Conservation (phyloP, 1,284 basidiomycete genomes). For the Marasmius tenuissimus region DNA sequence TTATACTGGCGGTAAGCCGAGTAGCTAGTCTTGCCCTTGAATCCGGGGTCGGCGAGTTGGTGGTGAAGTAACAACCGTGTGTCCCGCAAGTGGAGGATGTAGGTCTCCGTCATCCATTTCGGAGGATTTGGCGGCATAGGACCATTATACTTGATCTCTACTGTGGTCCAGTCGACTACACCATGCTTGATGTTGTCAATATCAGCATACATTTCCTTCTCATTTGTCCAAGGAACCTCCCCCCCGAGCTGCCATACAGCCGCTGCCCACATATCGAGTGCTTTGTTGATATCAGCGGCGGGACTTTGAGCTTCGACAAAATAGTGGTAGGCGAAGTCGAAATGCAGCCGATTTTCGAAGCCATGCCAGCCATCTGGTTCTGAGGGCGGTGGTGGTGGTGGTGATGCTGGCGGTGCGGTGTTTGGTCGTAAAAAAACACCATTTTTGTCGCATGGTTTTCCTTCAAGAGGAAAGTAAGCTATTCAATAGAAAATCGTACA, state of each 20-base stretch:
- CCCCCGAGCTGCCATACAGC: constrained; percentile 5
- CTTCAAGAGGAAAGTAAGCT: constrained; percentile 17
- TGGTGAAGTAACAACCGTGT: constrained; percentile 13
- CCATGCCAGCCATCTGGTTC: constrained; percentile 9
- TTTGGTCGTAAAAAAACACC: constrained; percentile 3
- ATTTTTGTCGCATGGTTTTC: constrained; percentile 15
- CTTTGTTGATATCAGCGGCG: constrained; percentile 12
- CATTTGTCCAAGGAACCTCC: constrained; percentile 21
- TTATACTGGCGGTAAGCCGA: constrained; percentile 21
- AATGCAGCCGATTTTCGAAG: constrained; percentile 10
- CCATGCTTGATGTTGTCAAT: constrained; percentile 26
- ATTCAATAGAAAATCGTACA: constrained; percentile 6
- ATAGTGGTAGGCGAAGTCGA: constrained; percentile 19
- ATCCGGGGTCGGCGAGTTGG: constrained; percentile 19
- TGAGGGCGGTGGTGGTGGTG: constrained; percentile 6
- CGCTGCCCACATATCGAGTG: constrained; percentile 18
- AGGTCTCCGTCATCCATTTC: constrained; percentile 23
- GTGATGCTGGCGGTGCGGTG: not conserved
- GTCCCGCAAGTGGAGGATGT: constrained; percentile 20
- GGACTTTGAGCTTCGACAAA: constrained; percentile 16
- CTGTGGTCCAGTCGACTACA: constrained; percentile 20
- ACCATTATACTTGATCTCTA: constrained; percentile 20
- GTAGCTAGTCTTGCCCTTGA: constrained; percentile 17
- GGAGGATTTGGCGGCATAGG: constrained; percentile 17
- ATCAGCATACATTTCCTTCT: constrained; percentile 21